These are phyloP conservation scores for Amaranthus tricolor DNA, from an alignment of 179 eudicot genomes.

Conservation along the genomic window DNA sequence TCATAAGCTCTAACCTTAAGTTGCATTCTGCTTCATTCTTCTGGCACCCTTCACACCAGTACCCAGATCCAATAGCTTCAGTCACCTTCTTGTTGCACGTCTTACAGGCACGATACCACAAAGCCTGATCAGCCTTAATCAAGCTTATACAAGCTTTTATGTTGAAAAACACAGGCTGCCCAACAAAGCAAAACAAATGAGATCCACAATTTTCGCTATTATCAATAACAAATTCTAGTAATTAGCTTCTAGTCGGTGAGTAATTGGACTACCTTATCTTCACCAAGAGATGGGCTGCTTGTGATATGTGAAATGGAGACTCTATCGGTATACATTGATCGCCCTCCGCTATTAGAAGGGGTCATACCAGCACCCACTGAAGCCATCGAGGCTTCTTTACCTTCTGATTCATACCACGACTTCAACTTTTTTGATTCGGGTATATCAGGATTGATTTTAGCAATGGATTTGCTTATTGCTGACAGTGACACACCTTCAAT, in stretches of 20 bases:
- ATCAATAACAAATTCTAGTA: no score
- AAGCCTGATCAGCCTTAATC: conserved; percentile 78
- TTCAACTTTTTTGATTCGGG: conserved; percentile 70
- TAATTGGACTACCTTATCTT: conserved; percentile 56
- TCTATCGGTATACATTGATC: conserved; percentile 65
- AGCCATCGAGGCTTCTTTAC: conserved; percentile 79
- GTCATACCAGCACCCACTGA: conserved; percentile 75
- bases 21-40: conserved; percentile 71
- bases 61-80: conserved; percentile 84
- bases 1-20: conserved; percentile 51
- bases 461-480: conserved; percentile 63
- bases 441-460: conserved; percentile 67
- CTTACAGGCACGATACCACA: conserved; percentile 98
- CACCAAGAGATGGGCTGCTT: conserved; percentile 62
- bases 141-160: conserved; percentile 62
- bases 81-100: conserved; percentile 95
- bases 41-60: conserved; percentile 96
- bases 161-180: conserved; percentile 81
- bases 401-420: conserved; percentile 89
- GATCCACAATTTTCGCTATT: not conserved
- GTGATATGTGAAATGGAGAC: conserved; percentile 65
- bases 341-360: conserved; percentile 44
- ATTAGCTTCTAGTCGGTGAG: not conserved
- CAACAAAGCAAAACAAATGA: not conserved
- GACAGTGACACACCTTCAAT: conserved; percentile 79